Evolutionary conservation across 2,329 filamentous ascomycete species (phyloP).

Genomic region (Fusarium pilosicola): DNA sequence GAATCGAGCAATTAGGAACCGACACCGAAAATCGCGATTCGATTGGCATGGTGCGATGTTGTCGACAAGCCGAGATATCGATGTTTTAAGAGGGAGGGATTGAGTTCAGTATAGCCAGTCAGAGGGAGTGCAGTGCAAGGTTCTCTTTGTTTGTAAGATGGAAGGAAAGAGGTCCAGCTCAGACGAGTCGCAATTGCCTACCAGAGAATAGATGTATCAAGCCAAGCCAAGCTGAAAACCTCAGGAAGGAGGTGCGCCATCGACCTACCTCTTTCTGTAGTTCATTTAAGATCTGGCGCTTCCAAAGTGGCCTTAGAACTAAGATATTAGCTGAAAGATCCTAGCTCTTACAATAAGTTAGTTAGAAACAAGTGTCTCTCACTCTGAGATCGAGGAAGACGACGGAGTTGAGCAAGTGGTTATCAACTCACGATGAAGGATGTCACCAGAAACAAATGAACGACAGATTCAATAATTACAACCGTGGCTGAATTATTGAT

Average conservation of each 20-base stretch:
- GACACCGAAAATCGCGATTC: slow-evolving; percentile 57
- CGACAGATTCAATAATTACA: neutral
- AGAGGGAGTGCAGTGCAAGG: neutral
- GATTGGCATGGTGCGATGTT: slow-evolving; percentile 55
- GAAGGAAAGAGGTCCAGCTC: slow-evolving; percentile 1
- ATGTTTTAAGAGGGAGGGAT: neutral
- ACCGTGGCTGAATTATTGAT: slow-evolving; percentile 18
- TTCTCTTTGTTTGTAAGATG: neutral
- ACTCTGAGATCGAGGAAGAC: neutral
- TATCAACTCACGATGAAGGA: neutral
- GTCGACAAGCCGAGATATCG: neutral
- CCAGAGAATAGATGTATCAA: neutral
- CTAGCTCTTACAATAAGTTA: neutral
- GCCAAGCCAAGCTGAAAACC: slow-evolving; percentile 22
- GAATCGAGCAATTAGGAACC: slow-evolving; percentile 61
- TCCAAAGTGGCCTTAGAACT: neutral
- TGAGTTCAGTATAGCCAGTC: neutral
- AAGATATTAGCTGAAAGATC: slow-evolving; percentile 11
- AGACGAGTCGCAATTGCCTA: slow-evolving; percentile 4
- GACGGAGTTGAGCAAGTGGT: neutral
- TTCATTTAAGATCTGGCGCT: slow-evolving; percentile 27
- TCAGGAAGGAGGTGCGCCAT: slow-evolving; percentile 19
- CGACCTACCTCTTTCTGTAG: slow-evolving; percentile 14
- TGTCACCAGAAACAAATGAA: slow-evolving; percentile 9
- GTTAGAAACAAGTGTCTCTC: neutral